Evolutionary conservation across 192 early-diverging fungal species (phyloP), one percentile per base, ranked within the genome.

Genomic region (Backusella psychrophila): DNA sequence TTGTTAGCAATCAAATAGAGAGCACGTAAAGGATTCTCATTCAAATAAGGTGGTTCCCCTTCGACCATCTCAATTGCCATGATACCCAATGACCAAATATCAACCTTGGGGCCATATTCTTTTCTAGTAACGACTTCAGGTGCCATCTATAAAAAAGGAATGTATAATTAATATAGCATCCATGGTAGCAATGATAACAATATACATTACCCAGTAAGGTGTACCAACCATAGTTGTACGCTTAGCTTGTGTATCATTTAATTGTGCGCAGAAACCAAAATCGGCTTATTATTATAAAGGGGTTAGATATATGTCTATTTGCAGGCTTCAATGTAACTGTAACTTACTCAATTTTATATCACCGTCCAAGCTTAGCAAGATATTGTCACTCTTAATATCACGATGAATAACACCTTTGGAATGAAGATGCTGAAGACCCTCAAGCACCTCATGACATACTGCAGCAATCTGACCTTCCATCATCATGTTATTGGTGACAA

Each of bases 251-350:
- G 84, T 89, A 73, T 90, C 93, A 9, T 89, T 89, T 31, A 96
- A 86, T 80, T 93, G 90, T 11, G 94, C 95, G 73, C 93, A 96
- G 79, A 95, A 96, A 6, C 95, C 95, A 86, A 96, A 96, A 81
- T 96, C 95, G 56, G 92, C 80, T 81, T 44, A 44, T 44, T 69
- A 39, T 12, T 19, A 17, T 4, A 29, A 42, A 17, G 1, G 39
- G 4, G 42, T 44, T 42, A 71, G 46, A 6, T 49, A 33, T 23
- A 31, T 46, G 36, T 5, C 5, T 44, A 41, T 52, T 33, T 67
- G 0, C 35, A 36, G 11, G 35, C 15, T 34, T 19, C 11, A 33
- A 5, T 21, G 7, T 29, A 6, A 77, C 80, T 21, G 7, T 29
- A 6, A 77, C 80, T 66, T 78, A 78, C 80, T 94, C 81, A 91